phyloP scores from a whole-genome alignment of 2,329 filamentous ascomycete genomes.

The Fusarium aywerte region DNA sequence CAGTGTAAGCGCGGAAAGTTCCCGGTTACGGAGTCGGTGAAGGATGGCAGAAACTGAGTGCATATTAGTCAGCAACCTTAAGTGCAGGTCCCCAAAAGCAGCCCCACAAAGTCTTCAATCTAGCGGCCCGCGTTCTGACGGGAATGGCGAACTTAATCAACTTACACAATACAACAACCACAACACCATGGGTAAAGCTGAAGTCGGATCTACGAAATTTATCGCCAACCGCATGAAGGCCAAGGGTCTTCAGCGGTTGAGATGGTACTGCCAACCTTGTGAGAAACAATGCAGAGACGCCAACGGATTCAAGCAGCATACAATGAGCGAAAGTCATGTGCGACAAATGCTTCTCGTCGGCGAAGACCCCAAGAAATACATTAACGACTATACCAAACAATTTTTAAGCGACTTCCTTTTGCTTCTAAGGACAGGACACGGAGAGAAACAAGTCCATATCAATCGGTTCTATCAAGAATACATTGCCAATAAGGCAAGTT shows the following conservation, averaged over 20 bases:
- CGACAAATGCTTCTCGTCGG: constrained; percentile 89
- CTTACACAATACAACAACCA: constrained; percentile 6
- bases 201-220: constrained; percentile 90
- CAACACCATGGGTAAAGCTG: constrained; percentile 82
- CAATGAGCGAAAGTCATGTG: constrained; percentile 84
- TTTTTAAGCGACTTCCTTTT: constrained; percentile 84
- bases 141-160: not conserved
- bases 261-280: constrained; percentile 93
- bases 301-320: constrained; percentile 93
- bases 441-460: constrained; percentile 87
- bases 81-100: too few species aligned
- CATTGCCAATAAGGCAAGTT: constrained; percentile 74
- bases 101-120: constrained; percentile 1
- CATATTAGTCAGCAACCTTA: not conserved
- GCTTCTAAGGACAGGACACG: constrained; percentile 83
- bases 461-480: constrained; percentile 98
- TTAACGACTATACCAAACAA: constrained; percentile 82
- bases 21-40: not conserved
- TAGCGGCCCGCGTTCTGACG: not conserved
- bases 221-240: constrained; percentile 91
- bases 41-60: fast-evolving
- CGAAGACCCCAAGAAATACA: constrained; percentile 85
- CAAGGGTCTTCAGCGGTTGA: constrained; percentile 79
- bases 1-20: not conserved
- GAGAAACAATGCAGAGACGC: constrained; percentile 75